Evolutionary conservation across 73 alveolate genomes (phyloP).

Genomic region (Symbiodinium pilosum): DNA sequence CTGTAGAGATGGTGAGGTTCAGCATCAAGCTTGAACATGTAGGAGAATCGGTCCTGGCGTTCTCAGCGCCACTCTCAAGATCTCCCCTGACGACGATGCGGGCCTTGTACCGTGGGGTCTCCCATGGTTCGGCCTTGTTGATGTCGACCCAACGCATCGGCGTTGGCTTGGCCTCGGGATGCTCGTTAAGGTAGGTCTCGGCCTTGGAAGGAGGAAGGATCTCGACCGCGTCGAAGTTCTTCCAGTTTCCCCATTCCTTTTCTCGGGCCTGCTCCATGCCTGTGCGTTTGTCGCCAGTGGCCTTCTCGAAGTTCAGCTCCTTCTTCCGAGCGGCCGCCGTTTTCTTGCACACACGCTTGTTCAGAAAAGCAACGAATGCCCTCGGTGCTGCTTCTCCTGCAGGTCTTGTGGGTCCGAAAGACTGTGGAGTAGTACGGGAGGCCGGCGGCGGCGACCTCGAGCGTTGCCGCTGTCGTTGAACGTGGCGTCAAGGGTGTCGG

Average conservation of each 20-base stretch:
- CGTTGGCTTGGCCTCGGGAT: background rate
- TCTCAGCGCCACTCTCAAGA: background rate
- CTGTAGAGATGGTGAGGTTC: background rate
- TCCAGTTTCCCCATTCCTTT: background rate
- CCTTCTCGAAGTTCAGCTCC: too few relatives aligned
- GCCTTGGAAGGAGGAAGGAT: background rate
- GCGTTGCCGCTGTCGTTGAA: too few relatives aligned
- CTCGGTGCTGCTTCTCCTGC: too few relatives aligned
- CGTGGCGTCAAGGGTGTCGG: too few relatives aligned
- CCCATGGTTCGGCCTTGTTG: background rate
- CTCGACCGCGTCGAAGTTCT: background rate
- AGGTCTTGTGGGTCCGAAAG: too few relatives aligned
- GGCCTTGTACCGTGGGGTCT: background rate
- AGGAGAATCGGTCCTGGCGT: background rate
- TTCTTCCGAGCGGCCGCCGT: too few relatives aligned
- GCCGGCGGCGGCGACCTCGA: too few relatives aligned
- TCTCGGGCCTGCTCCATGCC: too few relatives aligned
- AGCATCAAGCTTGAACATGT: background rate
- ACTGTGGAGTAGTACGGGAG: too few relatives aligned
- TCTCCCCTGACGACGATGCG: background rate
- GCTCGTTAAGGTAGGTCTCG: background rate
- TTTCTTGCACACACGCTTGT: too few relatives aligned
- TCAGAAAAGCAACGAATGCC: too few relatives aligned
- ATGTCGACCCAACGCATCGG: background rate
- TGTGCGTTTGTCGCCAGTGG: too few relatives aligned